Evolutionary conservation across 1,139 yeast genomes (phyloP).

Genomic region (Blastobotrys buckinghamii): DNA sequence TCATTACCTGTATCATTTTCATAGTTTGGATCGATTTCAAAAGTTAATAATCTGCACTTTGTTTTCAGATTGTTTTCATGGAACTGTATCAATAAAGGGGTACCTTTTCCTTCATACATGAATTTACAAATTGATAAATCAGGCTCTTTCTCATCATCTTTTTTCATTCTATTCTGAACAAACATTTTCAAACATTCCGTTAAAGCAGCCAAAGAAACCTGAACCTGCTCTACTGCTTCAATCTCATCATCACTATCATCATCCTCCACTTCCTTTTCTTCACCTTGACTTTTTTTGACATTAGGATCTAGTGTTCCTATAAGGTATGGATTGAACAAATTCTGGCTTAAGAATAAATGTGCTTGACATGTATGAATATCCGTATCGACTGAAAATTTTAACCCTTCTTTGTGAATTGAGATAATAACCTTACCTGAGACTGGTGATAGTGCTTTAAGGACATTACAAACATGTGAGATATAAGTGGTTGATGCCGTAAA

Average conservation of each 20-base stretch:
- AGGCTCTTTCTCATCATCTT: background rate
- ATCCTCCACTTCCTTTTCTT: background rate
- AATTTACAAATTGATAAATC: conserved; percentile 26
- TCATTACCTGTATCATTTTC: conserved; percentile 20
- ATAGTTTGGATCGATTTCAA: conserved; percentile 20
- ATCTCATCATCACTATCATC: background rate
- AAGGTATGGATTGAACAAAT: conserved; percentile 24
- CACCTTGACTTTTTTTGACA: no score
- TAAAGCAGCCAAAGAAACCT: conserved; percentile 24
- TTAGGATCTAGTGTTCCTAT: conserved; percentile 14
- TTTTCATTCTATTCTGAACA: conserved; percentile 8
- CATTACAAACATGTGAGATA: conserved; percentile 24
- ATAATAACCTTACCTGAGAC: conserved; percentile 23
- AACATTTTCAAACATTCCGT: conserved; percentile 28
- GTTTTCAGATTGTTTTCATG: no score
- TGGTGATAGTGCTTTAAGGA: conserved; percentile 25
- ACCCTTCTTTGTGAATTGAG: conserved; percentile 27
- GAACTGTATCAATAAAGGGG: conserved; percentile 58
- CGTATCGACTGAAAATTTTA: conserved; percentile 27
- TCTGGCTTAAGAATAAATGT: conserved; percentile 22
- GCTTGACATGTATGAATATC: conserved; percentile 27
- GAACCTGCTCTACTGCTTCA: no score
- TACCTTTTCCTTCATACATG: conserved; percentile 51
- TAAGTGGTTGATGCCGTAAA: conserved; percentile 29
- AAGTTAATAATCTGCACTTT: conserved; percentile 63